Evolutionary conservation across 164 flowering plant genomes (phyloP), one percentile per base, ranked within the genome.

Genomic region (Kingdonia uniflora): DNA sequence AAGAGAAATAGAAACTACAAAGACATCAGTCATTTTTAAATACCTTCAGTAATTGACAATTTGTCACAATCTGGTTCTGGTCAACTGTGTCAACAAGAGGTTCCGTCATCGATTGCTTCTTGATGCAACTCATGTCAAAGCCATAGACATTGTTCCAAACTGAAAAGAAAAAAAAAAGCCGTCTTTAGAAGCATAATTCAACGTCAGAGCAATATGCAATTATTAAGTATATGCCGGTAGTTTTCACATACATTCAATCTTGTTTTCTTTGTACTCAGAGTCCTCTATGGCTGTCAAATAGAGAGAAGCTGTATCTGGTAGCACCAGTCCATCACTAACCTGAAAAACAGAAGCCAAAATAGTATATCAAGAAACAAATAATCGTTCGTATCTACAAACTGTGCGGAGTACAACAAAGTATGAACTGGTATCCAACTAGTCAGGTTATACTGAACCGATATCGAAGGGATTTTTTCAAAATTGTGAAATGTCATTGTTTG

Each of bases 201-300:
- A n/a, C n/a, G n/a, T n/a, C n/a, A n/a, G n/a, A n/a, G n/a, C n/a
- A n/a, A n/a, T n/a, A n/a, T n/a, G n/a, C n/a, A n/a, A n/a, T n/a
- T n/a, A n/a, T n/a, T n/a, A n/a, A n/a, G n/a, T n/a, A n/a, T n/a
- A n/a, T n/a, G n/a, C n/a, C n/a, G n/a, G n/a, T n/a, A n/a, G n/a
- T n/a, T n/a, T n/a, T n/a, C n/a, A n/a, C n/a, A n/a, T n/a, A 92
- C 98, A 92, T 60, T 88, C 96, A 73, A 92, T 86, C 66, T 92
- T 92, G 74, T 92, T 96, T 37, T 92, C 89, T 68, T 92, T 92
- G 76, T 92, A 92, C 29, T 92, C 96, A 26, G 96, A 84, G 75
- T 92, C 99, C 72, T 92, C 99, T 45, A 92, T 92, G 42, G 99
- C 99, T 53, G 99, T 92, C 67, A 92, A 59, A 68, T 73, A 75